phyloP scores from a whole-genome alignment of 225 moss, liverwort and hornwort species.

The Antitrichia curtipendula region DNA sequence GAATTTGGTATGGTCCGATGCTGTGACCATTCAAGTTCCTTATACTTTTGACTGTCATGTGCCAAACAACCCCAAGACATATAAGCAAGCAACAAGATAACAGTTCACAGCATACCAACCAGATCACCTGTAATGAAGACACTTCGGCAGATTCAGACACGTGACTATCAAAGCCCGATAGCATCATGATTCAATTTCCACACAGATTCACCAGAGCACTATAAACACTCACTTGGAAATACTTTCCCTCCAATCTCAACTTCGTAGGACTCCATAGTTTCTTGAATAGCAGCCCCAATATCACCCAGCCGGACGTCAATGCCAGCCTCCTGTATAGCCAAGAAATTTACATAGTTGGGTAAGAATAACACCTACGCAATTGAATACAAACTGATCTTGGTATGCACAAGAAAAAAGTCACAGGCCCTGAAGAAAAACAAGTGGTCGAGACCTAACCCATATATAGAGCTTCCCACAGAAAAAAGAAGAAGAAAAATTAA shows the following conservation, averaged over 20 bases:
- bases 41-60: conserved; percentile 66
- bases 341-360: neutral
- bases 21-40: conserved; percentile 87
- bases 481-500: neutral
- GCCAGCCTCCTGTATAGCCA: conserved; percentile 66
- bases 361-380: neutral
- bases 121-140: neutral
- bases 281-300: conserved; percentile 94
- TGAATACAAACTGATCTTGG: neutral
- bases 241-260: conserved; percentile 86
- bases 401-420: neutral
- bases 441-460: neutral
- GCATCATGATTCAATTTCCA: neutral
- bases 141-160: neutral
- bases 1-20: conserved; percentile 90
- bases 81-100: neutral
- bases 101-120: neutral
- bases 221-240: conserved; percentile 50
- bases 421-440: neutral
- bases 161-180: neutral
- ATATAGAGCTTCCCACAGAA: neutral
- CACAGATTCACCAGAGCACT: neutral
- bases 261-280: conserved; percentile 91
- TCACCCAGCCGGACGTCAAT: conserved; percentile 93
- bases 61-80: neutral